Conservation (phyloP, 2,329 filamentous ascomycete species). For the Microsporum canis region DNA sequence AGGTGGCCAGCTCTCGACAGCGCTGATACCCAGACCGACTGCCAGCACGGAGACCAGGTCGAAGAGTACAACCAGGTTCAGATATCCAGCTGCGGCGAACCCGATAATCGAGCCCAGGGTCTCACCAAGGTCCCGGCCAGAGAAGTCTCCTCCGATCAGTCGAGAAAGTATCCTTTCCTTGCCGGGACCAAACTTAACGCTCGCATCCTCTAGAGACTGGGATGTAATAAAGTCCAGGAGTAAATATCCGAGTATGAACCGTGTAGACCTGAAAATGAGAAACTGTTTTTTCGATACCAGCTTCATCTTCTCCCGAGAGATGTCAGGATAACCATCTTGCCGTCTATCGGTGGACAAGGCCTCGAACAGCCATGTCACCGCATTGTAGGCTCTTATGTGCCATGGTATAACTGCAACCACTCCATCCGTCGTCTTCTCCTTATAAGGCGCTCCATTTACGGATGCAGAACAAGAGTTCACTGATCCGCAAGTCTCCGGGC, state of each 20-base stretch:
- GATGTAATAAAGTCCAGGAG: constrained; percentile 3
- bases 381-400: background rate
- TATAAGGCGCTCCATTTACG: background rate
- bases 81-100: background rate
- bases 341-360: background rate
- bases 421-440: background rate
- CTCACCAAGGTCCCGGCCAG: constrained; percentile 5
- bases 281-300: constrained; percentile 1
- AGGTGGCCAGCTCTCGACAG: constrained; percentile 8
- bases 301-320: background rate
- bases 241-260: constrained; percentile 9
- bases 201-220: constrained; percentile 4
- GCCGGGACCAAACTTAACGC: constrained; percentile 5
- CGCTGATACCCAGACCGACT: constrained; percentile 2
- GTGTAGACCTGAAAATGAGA: constrained; percentile 5
- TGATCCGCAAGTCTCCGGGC: background rate
- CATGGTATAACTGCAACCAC: background rate
- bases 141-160: background rate
- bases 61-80: background rate
- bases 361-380: background rate
- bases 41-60: constrained; percentile 1
- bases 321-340: background rate
- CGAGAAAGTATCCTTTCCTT: constrained; percentile 7
- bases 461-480: background rate
- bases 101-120: constrained; percentile 6